These are phyloP conservation scores for Nectriaceae sp. DNA, from an alignment of 2,329 filamentous ascomycete species.

Conservation along the genomic window DNA sequence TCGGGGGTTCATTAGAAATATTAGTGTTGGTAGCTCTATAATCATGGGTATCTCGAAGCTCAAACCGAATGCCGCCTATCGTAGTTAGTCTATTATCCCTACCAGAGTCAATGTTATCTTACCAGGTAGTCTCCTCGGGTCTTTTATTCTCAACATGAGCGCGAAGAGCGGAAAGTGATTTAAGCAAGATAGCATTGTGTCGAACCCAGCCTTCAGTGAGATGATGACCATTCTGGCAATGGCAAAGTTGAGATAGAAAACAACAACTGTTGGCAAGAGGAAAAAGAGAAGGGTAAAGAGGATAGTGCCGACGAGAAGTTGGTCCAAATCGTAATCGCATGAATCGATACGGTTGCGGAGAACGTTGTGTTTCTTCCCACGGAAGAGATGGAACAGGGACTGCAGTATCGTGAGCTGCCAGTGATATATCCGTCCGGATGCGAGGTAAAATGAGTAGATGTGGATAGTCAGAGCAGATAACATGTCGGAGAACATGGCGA, in stretches of 20 bases:
- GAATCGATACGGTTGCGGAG: slow-evolving; percentile 97
- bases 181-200: slow-evolving; percentile 88
- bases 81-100: slow-evolving; percentile 4
- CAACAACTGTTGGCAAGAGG: slow-evolving; percentile 87
- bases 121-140: slow-evolving; percentile 86
- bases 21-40: slow-evolving; percentile 42
- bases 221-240: slow-evolving; percentile 95
- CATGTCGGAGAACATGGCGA: slow-evolving; percentile 92
- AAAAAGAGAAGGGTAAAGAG: slow-evolving; percentile 96
- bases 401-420: slow-evolving; percentile 98
- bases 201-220: slow-evolving; percentile 83
- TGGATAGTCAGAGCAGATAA: slow-evolving; percentile 90
- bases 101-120: slow-evolving; percentile 23
- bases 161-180: slow-evolving; percentile 99
- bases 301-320: slow-evolving; percentile 93
- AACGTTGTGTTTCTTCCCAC: slow-evolving; percentile 96
- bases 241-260: slow-evolving; percentile 97
- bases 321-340: slow-evolving; percentile 97
- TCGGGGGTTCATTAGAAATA: slow-evolving; percentile 55
- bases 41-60: slow-evolving; percentile 74
- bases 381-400: slow-evolving; percentile 97
- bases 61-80: slow-evolving; percentile 74
- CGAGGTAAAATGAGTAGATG: slow-evolving; percentile 97
- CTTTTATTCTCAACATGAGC: slow-evolving; percentile 92
- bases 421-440: slow-evolving; percentile 94